Percentiles rank a stretch among this genome's conserved stretches.
Conservation (phyloP, 2,329 filamentous ascomycete genomes). For the Claviceps sp. region DNA sequence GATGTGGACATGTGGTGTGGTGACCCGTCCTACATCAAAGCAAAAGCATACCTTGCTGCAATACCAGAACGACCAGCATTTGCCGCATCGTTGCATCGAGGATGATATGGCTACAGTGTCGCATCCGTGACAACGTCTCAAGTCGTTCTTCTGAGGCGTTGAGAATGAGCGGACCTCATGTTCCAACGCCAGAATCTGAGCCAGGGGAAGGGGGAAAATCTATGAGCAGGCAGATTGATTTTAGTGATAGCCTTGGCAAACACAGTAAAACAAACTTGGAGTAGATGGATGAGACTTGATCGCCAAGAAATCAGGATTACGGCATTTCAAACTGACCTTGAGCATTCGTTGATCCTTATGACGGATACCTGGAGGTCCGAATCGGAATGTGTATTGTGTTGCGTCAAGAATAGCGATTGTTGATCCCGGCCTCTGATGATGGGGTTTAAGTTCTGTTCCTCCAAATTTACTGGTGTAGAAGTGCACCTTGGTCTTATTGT, state of each 20-base stretch:
- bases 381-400: not conserved
- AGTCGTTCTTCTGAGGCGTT: not conserved
- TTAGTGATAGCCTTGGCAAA: no score
- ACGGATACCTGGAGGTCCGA: not conserved
- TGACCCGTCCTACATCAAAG: no score
- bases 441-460: not conserved
- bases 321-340: not conserved
- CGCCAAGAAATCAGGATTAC: no score
- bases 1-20: no score
- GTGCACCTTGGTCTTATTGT: no score
- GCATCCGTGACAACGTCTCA: not conserved
- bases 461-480: not conserved
- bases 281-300: no score
- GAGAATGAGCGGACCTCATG: not conserved
- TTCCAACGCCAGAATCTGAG: not conserved
- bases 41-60: no score
- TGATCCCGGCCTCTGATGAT: not conserved
- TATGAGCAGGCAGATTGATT: no score
- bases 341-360: not conserved
- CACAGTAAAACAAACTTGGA: no score
- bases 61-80: no score
- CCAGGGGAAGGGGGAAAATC: not conserved
- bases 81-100: no score
- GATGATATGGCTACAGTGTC: no score
- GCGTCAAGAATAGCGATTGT: not conserved